Evolutionary conservation across 306 rosid genomes (phyloP), one percentile per base, ranked within the genome.

Genomic region (Quercus bicolor): DNA sequence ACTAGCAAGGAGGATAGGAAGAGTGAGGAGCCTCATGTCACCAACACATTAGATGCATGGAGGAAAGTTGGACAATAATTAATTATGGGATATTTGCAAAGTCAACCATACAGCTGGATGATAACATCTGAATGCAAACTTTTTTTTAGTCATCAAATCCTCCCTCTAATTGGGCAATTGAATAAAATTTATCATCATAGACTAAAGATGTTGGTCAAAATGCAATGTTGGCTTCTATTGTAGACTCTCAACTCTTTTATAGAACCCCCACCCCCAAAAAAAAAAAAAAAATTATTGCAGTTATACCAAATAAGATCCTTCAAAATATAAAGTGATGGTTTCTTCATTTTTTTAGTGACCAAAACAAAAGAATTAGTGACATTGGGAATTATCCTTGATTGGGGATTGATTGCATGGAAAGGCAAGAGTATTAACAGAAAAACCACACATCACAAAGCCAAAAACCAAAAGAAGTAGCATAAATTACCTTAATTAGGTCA

Each of bases 401-500:
- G 43, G n/a, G 53, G 55, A 23, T 69, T 20, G 1, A 59, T 2
- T 59, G 31, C 66, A 1, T 20, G 26, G 56, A 28, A 55, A 78
- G 60, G 72, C 31, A 64, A 75, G 23, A 70, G 60, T 61, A 76
- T 70, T 53, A 65, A 74, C 14, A 2, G 10, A 56, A 48, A 2
- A n/a, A 79, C 31, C 65, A 69, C 59, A 70, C 24, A 61, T 45
- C 56, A 71, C 26, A 84, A 48, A 29, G 61, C 65, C 66, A 76
- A 80, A 82, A 65, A 4, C 59, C 40, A 23, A 23, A 72, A 56
- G 61, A 24, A 56, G 62, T 14, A 65, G 73, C 18, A 72, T 82
- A 76, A 59, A 77, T 78, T 87, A 94, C 98, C 98, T 91, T 92
- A 72, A 95, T 90, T 75, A 78, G 88, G 79, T 88, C 90, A 7